Base-by-base conservation (phyloP, 2,329 filamentous ascomycete genomes). In the Aurifilum marmelostoma region DNA sequence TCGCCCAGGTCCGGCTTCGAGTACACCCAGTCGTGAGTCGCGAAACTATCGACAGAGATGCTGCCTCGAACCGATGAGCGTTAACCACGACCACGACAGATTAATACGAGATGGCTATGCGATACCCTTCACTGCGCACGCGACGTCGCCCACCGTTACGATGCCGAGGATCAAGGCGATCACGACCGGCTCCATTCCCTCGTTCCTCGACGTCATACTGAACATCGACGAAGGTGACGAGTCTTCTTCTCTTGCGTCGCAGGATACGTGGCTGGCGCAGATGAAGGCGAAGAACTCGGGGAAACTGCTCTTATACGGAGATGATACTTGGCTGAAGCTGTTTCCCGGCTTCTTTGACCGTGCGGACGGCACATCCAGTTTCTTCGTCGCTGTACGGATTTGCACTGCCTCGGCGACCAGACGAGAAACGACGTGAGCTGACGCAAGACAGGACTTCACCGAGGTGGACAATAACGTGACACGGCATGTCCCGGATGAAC, bases 381-480 rank as follows among this genome's bases (percentile, higher is more conserved):
- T 99, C 80, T 99, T 98, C 80, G 96, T 99, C 74, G 94, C 96
- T 79, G 93, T 97, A 79, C 84, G 91, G 52, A 59, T 27, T 8
- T n/a, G 6, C 29, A 5, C 27, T 34, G 29, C 21, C 41, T 41
- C 21, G 18, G 1, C 4, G 16, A 66, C 74, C 77, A 61, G 75
- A 70, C 8, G 34, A 8, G 8, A 4, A 8, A 34, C 39, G 32
- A 27, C 14, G 39, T 14, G 47, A 47, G 5, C 54, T 61, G 29
- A 43, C 39, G 27, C 34, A 52, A 9, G n/a, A 32, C 75, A 97
- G 93, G 96, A 99, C 79, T 99, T 97, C 76, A 97, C 93, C 63
- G 94, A 99, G 83, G 97, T 99, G 73, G 96, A 99, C 81, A 91
- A 94, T 77, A 99, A 99, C 79, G 96, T 99, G 74, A 99, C 96